Base-by-base conservation (phyloP, 306 rosid species). In the Prunus mira region DNA sequence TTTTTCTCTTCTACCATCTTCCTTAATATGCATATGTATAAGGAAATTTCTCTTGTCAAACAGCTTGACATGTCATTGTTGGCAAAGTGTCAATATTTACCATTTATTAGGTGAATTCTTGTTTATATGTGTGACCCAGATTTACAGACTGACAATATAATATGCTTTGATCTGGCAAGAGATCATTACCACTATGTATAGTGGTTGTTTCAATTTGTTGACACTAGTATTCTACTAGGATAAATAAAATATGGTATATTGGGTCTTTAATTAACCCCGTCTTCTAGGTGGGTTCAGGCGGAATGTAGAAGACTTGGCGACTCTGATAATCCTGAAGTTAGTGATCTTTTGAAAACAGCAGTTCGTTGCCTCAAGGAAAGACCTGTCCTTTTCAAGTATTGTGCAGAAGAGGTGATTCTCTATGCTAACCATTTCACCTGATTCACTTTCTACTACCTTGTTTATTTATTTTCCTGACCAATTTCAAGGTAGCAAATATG, bases 261-360 rank as follows among this genome's bases (percentile, higher is more conserved):
- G 51, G 43, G 22, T 69, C 12, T 22, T 72, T 56, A 56, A 56
- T 78, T 77, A 14, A 73, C 72, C 45, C 58, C 70, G 62, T 38
- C 50, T 75, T 89, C 74, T 84, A 95, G 98, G 92, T 92, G 99
- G 99, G 97, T 95, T 85, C 99, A 92, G 88, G 89, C 88, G 2
- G 99, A 92, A 86, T 95, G 99, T 79, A 85, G 97, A 78, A 89
- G 84, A 78, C 82, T 95, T 74, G 97, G 97, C 3, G 97, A 95
- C 77, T 83, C 97, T 34, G 97, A 95, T 87, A 95, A 89, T 87
- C 97, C 97, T 0, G 97, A 95, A 87, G 97, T 95, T 82, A 60
- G 89, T 47, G 96, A 90, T 78, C 96, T 95, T 69, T 85, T 95
- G 81, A 92, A 84, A 82, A 88, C 90, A 25, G 97, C 97, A 57